phyloP scores from a whole-genome alignment of 768 basidiomycete species.

The Rhodotorula babjevae region DNA sequence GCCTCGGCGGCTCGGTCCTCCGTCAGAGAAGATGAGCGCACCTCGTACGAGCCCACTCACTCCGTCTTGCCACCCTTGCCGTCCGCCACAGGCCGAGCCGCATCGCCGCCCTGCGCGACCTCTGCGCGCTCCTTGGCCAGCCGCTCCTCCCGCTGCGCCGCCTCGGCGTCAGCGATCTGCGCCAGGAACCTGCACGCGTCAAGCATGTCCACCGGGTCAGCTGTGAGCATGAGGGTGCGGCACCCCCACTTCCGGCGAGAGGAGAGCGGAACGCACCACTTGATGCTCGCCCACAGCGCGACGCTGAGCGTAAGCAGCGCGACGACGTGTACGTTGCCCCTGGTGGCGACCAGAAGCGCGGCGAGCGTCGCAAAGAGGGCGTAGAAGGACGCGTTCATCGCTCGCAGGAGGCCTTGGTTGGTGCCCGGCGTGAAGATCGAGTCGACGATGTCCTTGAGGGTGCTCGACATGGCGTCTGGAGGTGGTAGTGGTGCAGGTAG shows the following conservation, averaged over 20 bases:
- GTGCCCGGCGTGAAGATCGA: constrained; percentile 38
- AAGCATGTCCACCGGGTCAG: background rate
- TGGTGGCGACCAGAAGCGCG: constrained; percentile 24
- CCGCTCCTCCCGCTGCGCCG: constrained; percentile 20
- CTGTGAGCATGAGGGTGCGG: background rate
- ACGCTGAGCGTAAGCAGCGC: constrained; percentile 23
- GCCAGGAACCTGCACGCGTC: constrained; percentile 34
- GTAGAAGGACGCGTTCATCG: constrained; percentile 39
- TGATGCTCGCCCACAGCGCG: constrained; percentile 32
- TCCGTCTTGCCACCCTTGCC: constrained; percentile 10
- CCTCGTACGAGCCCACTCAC: background rate
- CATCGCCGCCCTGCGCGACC: background rate
- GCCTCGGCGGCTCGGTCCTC: too few relatives aligned
- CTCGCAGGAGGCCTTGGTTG: constrained; percentile 32
- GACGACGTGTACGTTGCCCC: constrained; percentile 33
- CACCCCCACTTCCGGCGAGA: too few relatives aligned
- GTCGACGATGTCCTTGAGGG: constrained; percentile 25
- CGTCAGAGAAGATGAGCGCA: too few relatives aligned
- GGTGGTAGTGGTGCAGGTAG: too few relatives aligned
- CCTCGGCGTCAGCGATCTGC: constrained; percentile 31
- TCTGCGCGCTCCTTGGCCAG: constrained; percentile 12
- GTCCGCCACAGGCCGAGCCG: background rate
- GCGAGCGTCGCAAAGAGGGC: constrained; percentile 38
- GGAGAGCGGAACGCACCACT: constrained; percentile 17
- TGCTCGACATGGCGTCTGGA: background rate